phyloP scores from a whole-genome alignment of 306 rosid genomes.

The Dryas alaskensis region DNA sequence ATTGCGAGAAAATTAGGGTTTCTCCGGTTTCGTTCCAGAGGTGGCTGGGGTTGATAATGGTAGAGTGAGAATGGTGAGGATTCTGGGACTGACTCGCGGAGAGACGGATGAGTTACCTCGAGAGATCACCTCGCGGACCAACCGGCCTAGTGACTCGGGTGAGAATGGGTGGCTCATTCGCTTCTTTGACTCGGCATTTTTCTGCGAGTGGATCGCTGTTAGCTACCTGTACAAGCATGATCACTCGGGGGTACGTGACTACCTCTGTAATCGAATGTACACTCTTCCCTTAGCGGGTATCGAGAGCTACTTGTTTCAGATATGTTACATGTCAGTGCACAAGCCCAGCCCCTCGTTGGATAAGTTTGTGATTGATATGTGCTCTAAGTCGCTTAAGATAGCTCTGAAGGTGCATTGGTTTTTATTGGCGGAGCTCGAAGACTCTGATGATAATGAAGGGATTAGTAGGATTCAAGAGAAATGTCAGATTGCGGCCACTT shows the following conservation, averaged over 20 bases:
- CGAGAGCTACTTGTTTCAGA: constrained; percentile 94
- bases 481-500: constrained; percentile 84
- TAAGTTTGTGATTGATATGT: constrained; percentile 88
- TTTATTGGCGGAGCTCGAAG: constrained; percentile 87
- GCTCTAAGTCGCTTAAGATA: constrained; percentile 86
- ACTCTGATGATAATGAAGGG: constrained; percentile 87
- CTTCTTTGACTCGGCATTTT: constrained; percentile 93
- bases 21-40: neutral
- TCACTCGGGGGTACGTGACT: constrained; percentile 87
- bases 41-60: constrained; percentile 44
- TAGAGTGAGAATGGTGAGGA: constrained; percentile 76
- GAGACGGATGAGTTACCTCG: constrained; percentile 63
- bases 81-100: constrained; percentile 71
- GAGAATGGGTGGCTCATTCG: constrained; percentile 99
- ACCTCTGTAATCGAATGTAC: constrained; percentile 94
- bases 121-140: constrained; percentile 65
- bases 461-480: constrained; percentile 83
- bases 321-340: constrained; percentile 93
- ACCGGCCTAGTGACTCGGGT: constrained; percentile 56
- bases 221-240: constrained; percentile 96
- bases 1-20: constrained; percentile 6
- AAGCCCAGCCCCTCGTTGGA: constrained; percentile 95
- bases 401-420: constrained; percentile 97
- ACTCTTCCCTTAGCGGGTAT: constrained; percentile 86
- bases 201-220: constrained; percentile 99